phyloP scores from a whole-genome alignment of 306 rosid species.

The Mucuna pruriens region DNA sequence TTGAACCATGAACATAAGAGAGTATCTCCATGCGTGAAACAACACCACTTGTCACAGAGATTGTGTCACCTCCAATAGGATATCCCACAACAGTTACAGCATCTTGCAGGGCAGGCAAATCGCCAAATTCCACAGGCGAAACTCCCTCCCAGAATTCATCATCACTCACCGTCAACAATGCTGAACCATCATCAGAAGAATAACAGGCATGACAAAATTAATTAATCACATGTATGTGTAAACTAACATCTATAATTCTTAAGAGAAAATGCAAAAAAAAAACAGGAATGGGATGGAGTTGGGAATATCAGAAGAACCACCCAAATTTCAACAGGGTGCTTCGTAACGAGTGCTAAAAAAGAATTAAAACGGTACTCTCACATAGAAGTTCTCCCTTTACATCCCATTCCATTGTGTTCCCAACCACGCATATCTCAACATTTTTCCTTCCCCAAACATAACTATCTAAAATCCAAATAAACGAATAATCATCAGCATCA shows the following conservation, averaged over 20 bases:
- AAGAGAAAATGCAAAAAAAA: neutral
- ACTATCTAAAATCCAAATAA: neutral
- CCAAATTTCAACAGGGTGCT: neutral
- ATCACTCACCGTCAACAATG: constrained; percentile 76
- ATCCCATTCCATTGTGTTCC: neutral
- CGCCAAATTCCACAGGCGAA: constrained; percentile 76
- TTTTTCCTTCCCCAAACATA: neutral
- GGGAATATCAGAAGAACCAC: neutral
- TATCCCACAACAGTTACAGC: constrained; percentile 90
- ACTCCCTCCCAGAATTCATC: constrained; percentile 90
- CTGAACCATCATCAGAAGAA: constrained; percentile 47
- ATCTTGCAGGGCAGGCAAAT: constrained; percentile 81
- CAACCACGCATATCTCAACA: neutral
- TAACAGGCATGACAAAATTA: neutral
- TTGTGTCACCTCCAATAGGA: constrained; percentile 92
- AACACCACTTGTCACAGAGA: constrained; percentile 92
- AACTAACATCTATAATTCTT: constrained; percentile 1
- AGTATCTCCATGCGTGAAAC: constrained; percentile 87
- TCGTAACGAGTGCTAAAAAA: neutral
- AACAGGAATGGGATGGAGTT: neutral
- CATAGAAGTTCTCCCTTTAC: neutral
- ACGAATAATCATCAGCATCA: neutral
- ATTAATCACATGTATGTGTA: neutral
- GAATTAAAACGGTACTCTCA: neutral
- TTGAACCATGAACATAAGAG: constrained; percentile 83